Base-by-base conservation (phyloP, 2,329 filamentous ascomycete species). In the Fusarium poae region DNA sequence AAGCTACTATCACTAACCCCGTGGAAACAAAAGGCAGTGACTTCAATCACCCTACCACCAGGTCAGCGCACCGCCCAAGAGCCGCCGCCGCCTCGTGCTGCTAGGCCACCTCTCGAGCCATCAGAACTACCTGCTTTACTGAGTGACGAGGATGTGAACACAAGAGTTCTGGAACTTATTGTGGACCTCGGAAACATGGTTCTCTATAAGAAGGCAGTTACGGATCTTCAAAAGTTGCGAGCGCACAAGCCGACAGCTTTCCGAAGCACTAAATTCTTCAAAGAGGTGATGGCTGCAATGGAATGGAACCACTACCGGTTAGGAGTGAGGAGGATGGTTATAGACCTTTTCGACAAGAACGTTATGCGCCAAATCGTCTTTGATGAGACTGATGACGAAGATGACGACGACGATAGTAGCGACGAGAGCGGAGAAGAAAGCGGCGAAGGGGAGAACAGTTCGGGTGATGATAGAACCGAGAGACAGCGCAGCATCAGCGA, bases 181-280 rank as follows among this genome's bases (percentile, higher is more conserved):
- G 89, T 92, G 16, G 94, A 97, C 74, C 85, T 99, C 61, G 93
- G 94, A 58, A 97, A 98, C 76, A 96, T 95, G 62, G 94, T 99
- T 18, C 85, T 97, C 50, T 94, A 94, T 76, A 97, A 97, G 78
- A 91, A 92, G 77, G 92, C 94, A 8, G 89, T 95, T 52, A 88
- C 86, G 21, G 94, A 98, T 78, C 85, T 99, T 57, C 89, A 87
- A 75, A 85, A 94, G 83, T 86, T 97, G 66, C 94, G 92, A 82
- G 83, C 87, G 53, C 92, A 90, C 74, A 91, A 93, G 72, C 89
- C 89, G 1, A 84, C 89, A 1, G 89, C 90, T 1, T 97, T 99
- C 77, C 86, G 87, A 37, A 91, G 92, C 74, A 88, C 91, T 7
- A 84, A 85, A 7, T 86, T 99, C 42, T 98, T 98, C 82, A 90